A percentile compares a stretch with the other conserved stretches of the same genome.
Conservation (phyloP, 306 rosid species). For the Ormosia emarginata region DNA sequence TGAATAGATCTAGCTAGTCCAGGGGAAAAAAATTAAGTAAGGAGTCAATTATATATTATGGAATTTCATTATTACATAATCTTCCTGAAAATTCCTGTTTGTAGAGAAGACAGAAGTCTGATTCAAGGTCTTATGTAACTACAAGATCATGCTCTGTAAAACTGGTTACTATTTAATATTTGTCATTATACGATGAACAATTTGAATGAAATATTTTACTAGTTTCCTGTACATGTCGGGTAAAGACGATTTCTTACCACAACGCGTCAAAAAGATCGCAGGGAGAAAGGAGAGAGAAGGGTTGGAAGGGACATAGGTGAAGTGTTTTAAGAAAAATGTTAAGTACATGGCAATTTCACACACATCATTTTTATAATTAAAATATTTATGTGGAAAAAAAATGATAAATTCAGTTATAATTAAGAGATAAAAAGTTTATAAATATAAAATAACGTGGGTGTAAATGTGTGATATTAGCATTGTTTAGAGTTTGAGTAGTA, state of each 20-base stretch:
- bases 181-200: slow-evolving; percentile 31
- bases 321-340: background rate
- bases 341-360: too few relatives aligned
- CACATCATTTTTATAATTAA: too few relatives aligned
- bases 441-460: too few relatives aligned
- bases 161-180: slow-evolving; percentile 10
- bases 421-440: too few relatives aligned
- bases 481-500: background rate
- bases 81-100: background rate
- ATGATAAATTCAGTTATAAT: too few relatives aligned
- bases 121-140: slow-evolving; percentile 11
- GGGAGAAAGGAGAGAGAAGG: background rate
- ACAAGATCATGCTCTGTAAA: slow-evolving; percentile 17
- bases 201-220: slow-evolving; percentile 30
- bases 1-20: too few relatives aligned
- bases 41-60: background rate
- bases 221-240: slow-evolving; percentile 37
- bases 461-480: too few relatives aligned
- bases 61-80: background rate
- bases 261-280: slow-evolving; percentile 27
- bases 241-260: slow-evolving; percentile 28
- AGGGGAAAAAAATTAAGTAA: background rate
- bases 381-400: too few relatives aligned
- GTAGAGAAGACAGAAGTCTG: slow-evolving; percentile 1
- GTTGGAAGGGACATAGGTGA: background rate